phyloP scores from a whole-genome alignment of 192 early-diverging fungal genomes.

The Obelidium mucronatum region DNA sequence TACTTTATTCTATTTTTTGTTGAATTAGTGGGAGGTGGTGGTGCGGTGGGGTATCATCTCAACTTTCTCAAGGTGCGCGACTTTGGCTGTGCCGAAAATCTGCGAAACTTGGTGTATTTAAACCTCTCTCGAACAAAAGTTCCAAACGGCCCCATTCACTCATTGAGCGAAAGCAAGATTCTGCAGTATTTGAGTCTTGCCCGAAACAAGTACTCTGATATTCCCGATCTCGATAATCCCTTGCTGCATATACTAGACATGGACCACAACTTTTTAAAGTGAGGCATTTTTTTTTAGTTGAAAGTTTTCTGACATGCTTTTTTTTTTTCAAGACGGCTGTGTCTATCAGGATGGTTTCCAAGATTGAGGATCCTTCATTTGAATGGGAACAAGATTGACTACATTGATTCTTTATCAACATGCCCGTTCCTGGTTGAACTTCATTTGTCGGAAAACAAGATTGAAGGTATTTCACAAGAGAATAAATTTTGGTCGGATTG shows the following conservation, averaged over 20 bases:
- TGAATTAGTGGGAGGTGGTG: neutral
- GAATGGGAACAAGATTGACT: constrained; percentile 36
- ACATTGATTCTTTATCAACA: constrained; percentile 30
- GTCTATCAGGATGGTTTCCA: constrained; percentile 28
- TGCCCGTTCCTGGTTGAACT: constrained; percentile 36
- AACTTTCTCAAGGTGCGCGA: constrained; percentile 14
- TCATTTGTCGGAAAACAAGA: constrained; percentile 36
- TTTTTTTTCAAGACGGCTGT: constrained; percentile 7
- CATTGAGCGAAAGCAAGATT: constrained; percentile 11
- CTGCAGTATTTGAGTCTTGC: constrained; percentile 37
- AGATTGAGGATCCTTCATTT: constrained; percentile 27
- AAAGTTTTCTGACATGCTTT: neutral
- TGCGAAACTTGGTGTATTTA: constrained; percentile 31
- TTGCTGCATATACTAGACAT: constrained; percentile 26
- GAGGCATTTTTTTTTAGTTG: neutral
- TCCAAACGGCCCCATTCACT: constrained; percentile 1
- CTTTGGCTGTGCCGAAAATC: constrained; percentile 22
- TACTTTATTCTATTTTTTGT: neutral
- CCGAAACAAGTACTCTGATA: constrained; percentile 29
- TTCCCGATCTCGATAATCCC: constrained; percentile 31
- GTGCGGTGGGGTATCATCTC: neutral
- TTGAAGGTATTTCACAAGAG: constrained; percentile 25
- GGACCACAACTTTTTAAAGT: constrained; percentile 33
- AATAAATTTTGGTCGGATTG: neutral
- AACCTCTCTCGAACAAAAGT: constrained; percentile 31